Evolutionary conservation across 139 green algal species (phyloP), one percentile per base, ranked within the genome.

Genomic region (Limnomonas spitsbergensis): DNA sequence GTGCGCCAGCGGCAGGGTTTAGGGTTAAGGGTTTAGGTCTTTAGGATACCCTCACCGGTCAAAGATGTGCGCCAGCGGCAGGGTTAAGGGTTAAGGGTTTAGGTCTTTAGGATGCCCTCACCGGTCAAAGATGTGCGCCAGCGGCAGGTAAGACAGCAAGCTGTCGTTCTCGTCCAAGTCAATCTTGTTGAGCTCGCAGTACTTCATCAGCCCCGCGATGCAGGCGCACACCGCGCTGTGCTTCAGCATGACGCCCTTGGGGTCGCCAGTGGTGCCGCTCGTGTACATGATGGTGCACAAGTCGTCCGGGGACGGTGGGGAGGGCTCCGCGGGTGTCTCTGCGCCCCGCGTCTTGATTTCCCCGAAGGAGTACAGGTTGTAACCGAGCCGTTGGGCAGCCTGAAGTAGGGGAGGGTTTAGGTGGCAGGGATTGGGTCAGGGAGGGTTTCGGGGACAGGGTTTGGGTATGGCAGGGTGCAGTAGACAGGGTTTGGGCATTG

Each of bases 281-380:
- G 94, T 98, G 89, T 97, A 96, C 93, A 97, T 97, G 84, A 98
- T 96, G 74, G 94, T 98, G 87, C 89, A 95, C n/a, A 95, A 80
- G 86, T 97, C 93, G 34, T 93, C 81, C 0, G 89, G 69, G 75
- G 82, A 86, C n/a, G 94, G 91, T 24, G 87, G 86, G 34, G 90
- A 76, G 27, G 84, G 78, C 35, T 76, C 70, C 0, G 67, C 81
- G 0, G 89, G 88, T 40, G 81, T 86, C 27, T 67, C 69, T 4
- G 72, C 40, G 9, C 94, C 94, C 56, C 90, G 40, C 42, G 78
- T 67, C 66, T 91, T 37, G 7, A 95, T 87, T 67, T 92, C 90
- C 0, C 87, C 81, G 38, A 90, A 94, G 1, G 77, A 85, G 73
- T 87, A 82, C 24, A 94, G 20, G 31, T 79, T 53, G 35, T 52